Conservation (phyloP, 768 basidiomycete genomes). For the Termitomyces sp. region DNA sequence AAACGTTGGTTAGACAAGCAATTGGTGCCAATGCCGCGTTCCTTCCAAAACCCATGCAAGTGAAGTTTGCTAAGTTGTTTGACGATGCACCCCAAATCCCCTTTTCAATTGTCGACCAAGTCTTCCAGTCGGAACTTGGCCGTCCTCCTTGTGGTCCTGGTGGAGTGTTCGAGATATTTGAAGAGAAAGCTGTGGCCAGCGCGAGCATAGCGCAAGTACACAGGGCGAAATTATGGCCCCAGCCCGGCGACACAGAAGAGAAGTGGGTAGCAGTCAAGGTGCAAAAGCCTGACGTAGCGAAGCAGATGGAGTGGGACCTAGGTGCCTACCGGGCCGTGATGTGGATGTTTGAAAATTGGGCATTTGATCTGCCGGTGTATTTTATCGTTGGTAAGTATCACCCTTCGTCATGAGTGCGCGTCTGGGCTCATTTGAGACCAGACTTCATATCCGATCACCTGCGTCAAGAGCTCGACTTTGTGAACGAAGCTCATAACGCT, state of each 20-base stretch:
- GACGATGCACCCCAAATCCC: slow-evolving; percentile 88
- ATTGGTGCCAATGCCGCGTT: slow-evolving; percentile 85
- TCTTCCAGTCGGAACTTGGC: slow-evolving; percentile 70
- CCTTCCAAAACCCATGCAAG: slow-evolving; percentile 79
- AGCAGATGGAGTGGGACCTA: slow-evolving; percentile 85
- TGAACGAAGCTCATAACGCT: slow-evolving; percentile 77
- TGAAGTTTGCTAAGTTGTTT: slow-evolving; percentile 79
- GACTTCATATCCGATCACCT: slow-evolving; percentile 82
- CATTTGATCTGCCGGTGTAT: slow-evolving; percentile 85
- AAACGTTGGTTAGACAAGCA: slow-evolving; percentile 50
- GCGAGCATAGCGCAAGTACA: slow-evolving; percentile 95
- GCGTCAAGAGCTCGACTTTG: slow-evolving; percentile 79
- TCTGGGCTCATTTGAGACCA: slow-evolving; percentile 16
- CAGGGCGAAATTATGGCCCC: slow-evolving; percentile 55
- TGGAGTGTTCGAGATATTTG: slow-evolving; percentile 78
- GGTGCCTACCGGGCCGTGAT: slow-evolving; percentile 66
- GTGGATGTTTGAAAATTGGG: slow-evolving; percentile 75
- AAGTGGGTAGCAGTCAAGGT: slow-evolving; percentile 90
- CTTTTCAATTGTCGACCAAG: slow-evolving; percentile 60
- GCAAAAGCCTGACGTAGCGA: slow-evolving; percentile 85
- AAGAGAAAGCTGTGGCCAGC: slow-evolving; percentile 73
- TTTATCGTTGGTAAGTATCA: slow-evolving; percentile 63
- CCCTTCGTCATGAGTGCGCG: neutral
- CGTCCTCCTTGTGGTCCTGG: slow-evolving; percentile 59
- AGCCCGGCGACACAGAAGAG: slow-evolving; percentile 34